Evolutionary conservation across 2,329 filamentous ascomycete genomes (phyloP).

Genomic region (Stagonosporopsis rhizophila): DNA sequence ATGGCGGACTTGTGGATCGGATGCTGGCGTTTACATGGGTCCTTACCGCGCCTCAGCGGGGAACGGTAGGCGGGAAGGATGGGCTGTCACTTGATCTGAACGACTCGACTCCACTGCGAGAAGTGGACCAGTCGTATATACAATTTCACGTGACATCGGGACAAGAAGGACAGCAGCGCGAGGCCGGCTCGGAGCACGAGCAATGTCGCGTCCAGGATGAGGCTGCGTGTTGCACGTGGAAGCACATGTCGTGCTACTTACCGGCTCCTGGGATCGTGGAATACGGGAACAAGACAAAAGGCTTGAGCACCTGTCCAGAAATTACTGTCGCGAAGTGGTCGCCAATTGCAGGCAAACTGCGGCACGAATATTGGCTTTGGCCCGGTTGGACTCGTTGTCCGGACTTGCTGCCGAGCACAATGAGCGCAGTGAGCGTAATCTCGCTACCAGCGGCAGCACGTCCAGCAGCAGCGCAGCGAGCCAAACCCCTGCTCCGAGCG

Average conservation of each 20-base stretch:
- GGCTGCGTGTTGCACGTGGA: conserved; percentile 6
- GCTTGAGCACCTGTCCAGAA: background rate
- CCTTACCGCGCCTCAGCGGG: conserved; percentile 27
- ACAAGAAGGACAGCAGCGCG: background rate
- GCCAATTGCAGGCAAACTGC: conserved; percentile 4
- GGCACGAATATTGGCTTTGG: conserved; percentile 13
- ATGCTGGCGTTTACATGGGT: conserved; percentile 31
- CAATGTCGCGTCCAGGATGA: background rate
- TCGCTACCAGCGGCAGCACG: conserved; percentile 18
- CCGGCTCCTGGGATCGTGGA: conserved; percentile 2
- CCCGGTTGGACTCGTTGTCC: conserved; percentile 4
- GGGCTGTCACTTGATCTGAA: conserved; percentile 34
- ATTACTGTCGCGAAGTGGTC: background rate
- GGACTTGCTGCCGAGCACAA: conserved; percentile 2
- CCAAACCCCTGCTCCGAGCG: background rate
- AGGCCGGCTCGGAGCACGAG: background rate
- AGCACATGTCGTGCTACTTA: conserved; percentile 1
- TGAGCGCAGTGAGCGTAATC: conserved; percentile 5
- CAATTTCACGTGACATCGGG: conserved; percentile 7
- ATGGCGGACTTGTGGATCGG: conserved; percentile 29
- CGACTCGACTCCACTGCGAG: conserved; percentile 13
- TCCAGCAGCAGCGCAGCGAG: conserved; percentile 15
- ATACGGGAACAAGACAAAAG: background rate
- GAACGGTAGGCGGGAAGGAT: conserved; percentile 46
- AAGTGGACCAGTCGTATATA: background rate